Conservation (phyloP, 2,329 filamentous ascomycete genomes). For the Neobulgaria alba region DNA sequence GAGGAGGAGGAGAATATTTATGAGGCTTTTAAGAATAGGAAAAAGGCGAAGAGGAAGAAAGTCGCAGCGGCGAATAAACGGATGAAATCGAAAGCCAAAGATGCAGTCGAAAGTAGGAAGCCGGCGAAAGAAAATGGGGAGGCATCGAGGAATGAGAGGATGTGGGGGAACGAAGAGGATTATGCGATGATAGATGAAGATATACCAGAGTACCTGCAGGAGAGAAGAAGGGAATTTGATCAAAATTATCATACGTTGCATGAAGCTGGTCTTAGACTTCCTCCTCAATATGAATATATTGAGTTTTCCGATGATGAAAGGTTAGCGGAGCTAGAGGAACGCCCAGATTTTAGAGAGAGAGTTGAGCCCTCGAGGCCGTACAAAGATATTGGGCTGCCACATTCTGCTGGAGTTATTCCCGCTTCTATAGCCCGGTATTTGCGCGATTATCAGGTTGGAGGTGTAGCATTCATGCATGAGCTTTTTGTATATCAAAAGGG, state of each 20-base stretch:
- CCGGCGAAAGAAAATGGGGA: slow-evolving; percentile 19
- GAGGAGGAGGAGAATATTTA: slow-evolving; percentile 51
- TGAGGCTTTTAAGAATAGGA: slow-evolving; percentile 54
- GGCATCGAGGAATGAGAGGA: slow-evolving; percentile 19
- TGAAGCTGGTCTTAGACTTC: slow-evolving; percentile 62
- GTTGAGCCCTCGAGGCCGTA: slow-evolving; percentile 62
- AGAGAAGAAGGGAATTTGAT: slow-evolving; percentile 64
- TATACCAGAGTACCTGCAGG: slow-evolving; percentile 64
- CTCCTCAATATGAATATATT: slow-evolving; percentile 68
- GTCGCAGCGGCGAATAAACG: slow-evolving; percentile 38
- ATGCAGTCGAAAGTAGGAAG: slow-evolving; percentile 18
- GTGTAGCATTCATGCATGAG: slow-evolving; percentile 76
- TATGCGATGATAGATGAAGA: slow-evolving; percentile 24
- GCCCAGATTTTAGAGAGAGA: slow-evolving; percentile 55
- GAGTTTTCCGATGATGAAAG: slow-evolving; percentile 65
- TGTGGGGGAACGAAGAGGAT: slow-evolving; percentile 24
- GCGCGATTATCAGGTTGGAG: slow-evolving; percentile 82
- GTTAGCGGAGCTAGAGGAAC: slow-evolving; percentile 54
- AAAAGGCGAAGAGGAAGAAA: slow-evolving; percentile 43
- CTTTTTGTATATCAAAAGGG: slow-evolving; percentile 88
- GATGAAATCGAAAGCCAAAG: slow-evolving; percentile 38
- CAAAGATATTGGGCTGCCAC: slow-evolving; percentile 64
- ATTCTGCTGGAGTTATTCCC: slow-evolving; percentile 74
- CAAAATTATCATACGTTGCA: slow-evolving; percentile 48
- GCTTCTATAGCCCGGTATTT: slow-evolving; percentile 86